A percentile compares a stretch with the other conserved stretches of the same genome.
phyloP scores from a whole-genome alignment of 495 filamentous ascomycete genomes.

The Cetradonia linearis region DNA sequence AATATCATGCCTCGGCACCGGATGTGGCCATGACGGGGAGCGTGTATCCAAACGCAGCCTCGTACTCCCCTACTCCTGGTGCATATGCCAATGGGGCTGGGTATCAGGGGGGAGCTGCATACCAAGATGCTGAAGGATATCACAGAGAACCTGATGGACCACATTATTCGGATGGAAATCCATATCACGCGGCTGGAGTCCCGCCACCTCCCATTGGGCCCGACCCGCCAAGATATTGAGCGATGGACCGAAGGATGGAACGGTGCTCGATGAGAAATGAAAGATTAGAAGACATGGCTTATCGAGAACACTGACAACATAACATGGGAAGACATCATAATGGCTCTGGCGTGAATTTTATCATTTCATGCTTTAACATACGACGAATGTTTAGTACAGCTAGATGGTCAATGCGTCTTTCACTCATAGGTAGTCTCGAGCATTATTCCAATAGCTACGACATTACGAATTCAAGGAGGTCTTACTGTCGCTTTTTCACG shows the following conservation, averaged over 20 bases:
- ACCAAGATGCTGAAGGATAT: conserved; percentile 23
- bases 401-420: neutral
- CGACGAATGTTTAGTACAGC: neutral
- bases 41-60: neutral
- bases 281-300: neutral
- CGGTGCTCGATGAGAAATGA: neutral
- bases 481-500: neutral
- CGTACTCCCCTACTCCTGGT: neutral
- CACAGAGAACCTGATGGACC: conserved; percentile 12
- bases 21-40: neutral
- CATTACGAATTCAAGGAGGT: conserved; percentile 8
- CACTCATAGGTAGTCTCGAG: conserved; percentile 5
- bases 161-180: conserved; percentile 18
- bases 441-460: conserved; percentile 3
- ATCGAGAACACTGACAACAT: neutral
- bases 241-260: neutral
- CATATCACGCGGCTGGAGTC: conserved; percentile 11
- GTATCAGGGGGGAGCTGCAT: conserved; percentile 11
- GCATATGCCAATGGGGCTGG: conserved; percentile 21
- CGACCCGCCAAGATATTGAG: conserved; percentile 3
- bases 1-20: conserved; percentile 6
- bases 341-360: neutral
- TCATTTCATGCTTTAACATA: neutral
- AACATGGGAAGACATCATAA: neutral
- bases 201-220: conserved; percentile 22